Conservation (phyloP, 1,284 basidiomycete genomes). For the Pterula multifida region DNA sequence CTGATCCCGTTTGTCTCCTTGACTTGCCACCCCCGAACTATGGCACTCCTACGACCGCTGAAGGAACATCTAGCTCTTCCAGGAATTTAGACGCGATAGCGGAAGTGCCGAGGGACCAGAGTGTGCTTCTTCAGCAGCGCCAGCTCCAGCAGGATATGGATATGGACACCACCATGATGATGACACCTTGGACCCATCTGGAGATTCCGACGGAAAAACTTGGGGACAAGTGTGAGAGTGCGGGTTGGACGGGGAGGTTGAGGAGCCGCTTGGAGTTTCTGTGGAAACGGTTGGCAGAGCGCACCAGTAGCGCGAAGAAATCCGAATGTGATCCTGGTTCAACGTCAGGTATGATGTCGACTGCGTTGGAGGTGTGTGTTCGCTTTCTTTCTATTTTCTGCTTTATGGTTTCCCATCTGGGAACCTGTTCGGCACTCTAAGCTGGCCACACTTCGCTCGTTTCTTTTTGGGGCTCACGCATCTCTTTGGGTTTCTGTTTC, state of each 20-base stretch:
- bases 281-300: too few relatives aligned
- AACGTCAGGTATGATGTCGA: background rate
- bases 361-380: background rate
- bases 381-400: background rate
- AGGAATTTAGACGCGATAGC: background rate
- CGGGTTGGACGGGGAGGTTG: background rate
- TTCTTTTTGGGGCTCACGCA: too few relatives aligned
- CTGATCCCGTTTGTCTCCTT: background rate
- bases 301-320: background rate
- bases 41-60: background rate
- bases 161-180: too few relatives aligned
- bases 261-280: background rate
- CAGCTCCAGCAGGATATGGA: too few relatives aligned
- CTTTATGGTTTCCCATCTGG: background rate
- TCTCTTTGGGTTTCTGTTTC: too few relatives aligned
- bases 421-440: too few relatives aligned
- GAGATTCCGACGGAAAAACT: background rate
- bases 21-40: background rate
- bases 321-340: background rate
- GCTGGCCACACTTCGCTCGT: too few relatives aligned
- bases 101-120: background rate
- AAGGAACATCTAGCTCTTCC: background rate
- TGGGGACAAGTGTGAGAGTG: background rate
- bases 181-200: background rate
- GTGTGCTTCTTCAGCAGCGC: too few relatives aligned